Percentiles rank a stretch among this genome's conserved stretches.
These are phyloP conservation scores for Aspergillus sp. DNA, from an alignment of 2,329 filamentous ascomycete species.

Conservation along the genomic window DNA sequence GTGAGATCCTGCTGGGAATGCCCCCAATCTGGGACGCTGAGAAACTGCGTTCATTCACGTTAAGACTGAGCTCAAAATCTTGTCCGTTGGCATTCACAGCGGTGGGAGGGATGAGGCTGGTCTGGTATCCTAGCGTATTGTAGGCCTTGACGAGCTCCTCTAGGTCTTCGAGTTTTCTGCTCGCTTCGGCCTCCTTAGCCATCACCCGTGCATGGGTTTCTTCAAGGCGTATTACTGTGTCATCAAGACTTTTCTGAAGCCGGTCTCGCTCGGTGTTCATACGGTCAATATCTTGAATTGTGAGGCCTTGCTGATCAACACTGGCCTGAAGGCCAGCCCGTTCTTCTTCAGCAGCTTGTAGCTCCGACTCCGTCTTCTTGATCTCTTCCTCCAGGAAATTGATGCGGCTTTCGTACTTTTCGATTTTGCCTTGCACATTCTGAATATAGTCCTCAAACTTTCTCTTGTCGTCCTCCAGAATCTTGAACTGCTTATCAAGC, in stretches of 20 bases:
- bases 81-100: conserved; percentile 83
- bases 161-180: conserved; percentile 85
- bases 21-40: conserved; percentile 62
- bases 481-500: conserved; percentile 86
- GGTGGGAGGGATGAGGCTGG: conserved; percentile 82
- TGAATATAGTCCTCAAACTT: conserved; percentile 97
- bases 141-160: conserved; percentile 87
- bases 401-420: conserved; percentile 83
- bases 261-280: conserved; percentile 96
- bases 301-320: conserved; percentile 91
- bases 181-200: conserved; percentile 88
- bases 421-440: conserved; percentile 78
- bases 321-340: conserved; percentile 77
- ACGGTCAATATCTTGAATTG: conserved; percentile 97
- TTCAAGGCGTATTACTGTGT: conserved; percentile 74
- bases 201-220: conserved; percentile 81
- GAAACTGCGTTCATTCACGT: conserved; percentile 82
- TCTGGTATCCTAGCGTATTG: conserved; percentile 93
- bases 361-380: conserved; percentile 73
- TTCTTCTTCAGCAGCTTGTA: conserved; percentile 82
- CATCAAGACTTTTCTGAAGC: conserved; percentile 84
- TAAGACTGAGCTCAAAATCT: conserved; percentile 83
- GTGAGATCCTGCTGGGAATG: conserved; percentile 52
- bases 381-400: conserved; percentile 85
- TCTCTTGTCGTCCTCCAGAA: conserved; percentile 89